Conservation (phyloP, 768 basidiomycete genomes). For the Mycena latifolia region DNA sequence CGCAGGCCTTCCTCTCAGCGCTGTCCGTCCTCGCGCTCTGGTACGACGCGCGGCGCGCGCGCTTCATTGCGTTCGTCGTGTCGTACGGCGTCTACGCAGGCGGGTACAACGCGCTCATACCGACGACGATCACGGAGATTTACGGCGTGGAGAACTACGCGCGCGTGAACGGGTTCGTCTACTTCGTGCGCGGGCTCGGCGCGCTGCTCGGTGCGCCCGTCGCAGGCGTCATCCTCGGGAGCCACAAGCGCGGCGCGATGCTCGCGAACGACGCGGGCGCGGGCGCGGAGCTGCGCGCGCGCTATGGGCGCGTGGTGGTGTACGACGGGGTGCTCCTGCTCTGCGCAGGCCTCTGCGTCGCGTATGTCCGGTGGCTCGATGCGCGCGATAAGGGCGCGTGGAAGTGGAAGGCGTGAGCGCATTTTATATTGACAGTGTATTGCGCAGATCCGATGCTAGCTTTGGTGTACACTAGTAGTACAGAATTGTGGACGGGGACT, state of each 20-base stretch:
- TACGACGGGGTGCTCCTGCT: constrained; percentile 53
- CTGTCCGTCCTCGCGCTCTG: constrained; percentile 56
- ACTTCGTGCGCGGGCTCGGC: constrained; percentile 57
- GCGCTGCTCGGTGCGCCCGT: constrained; percentile 56
- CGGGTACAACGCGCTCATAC: constrained; percentile 58
- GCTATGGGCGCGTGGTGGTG: constrained; percentile 52
- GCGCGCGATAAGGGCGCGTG: constrained; percentile 53
- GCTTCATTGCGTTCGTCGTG: constrained; percentile 55
- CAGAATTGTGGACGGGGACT: too few species aligned
- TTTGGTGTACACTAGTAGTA: too few species aligned
- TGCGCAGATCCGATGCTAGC: too few species aligned
- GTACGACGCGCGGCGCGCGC: constrained; percentile 51
- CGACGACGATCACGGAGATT: constrained; percentile 57
- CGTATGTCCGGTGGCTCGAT: constrained; percentile 57
- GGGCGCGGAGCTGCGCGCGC: constrained; percentile 37
- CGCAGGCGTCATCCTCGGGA: constrained; percentile 54
- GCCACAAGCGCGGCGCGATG: constrained; percentile 43
- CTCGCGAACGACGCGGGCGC: constrained; percentile 33
- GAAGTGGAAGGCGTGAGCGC: constrained; percentile 52
- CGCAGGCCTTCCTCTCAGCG: constrained; percentile 56
- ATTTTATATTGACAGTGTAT: too few species aligned
- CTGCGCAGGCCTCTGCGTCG: constrained; percentile 51
- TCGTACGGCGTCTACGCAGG: constrained; percentile 58
- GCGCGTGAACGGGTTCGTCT: constrained; percentile 54
- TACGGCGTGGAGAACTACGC: constrained; percentile 58